phyloP scores from a whole-genome alignment of 2,329 filamentous ascomycete species.

The Pyrenochaeta sp. region DNA sequence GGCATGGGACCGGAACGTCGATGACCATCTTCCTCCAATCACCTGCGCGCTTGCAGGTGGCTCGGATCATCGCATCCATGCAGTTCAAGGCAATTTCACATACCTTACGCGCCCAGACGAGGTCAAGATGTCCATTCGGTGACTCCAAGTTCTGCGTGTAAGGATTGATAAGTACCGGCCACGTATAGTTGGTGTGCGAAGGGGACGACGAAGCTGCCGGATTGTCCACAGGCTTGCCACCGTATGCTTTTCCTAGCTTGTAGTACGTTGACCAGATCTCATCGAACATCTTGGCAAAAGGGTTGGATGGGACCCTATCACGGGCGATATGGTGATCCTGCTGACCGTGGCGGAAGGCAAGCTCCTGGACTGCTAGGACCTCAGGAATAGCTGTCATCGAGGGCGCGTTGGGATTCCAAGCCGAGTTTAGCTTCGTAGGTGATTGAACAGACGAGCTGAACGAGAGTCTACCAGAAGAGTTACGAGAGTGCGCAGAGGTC shows the following conservation, averaged over 20 bases:
- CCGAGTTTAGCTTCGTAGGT: constrained; percentile 4
- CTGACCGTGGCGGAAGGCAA: constrained; percentile 36
- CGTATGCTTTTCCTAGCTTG: constrained; percentile 24
- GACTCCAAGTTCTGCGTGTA: constrained; percentile 34
- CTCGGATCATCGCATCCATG: constrained; percentile 29
- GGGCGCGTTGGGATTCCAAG: not conserved
- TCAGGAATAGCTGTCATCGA: constrained; percentile 28
- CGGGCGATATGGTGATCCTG: constrained; percentile 14
- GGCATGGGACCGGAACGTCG: constrained; percentile 30
- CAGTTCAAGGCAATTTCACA: constrained; percentile 26
- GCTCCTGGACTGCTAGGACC: constrained; percentile 30
- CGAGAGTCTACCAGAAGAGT: constrained; percentile 4
- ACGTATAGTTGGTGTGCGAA: constrained; percentile 25
- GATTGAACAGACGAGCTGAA: constrained; percentile 9
- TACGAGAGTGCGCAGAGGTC: constrained; percentile 3
- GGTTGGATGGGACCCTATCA: constrained; percentile 21
- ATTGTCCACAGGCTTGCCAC: constrained; percentile 8
- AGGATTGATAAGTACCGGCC: constrained; percentile 36
- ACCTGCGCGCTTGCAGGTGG: constrained; percentile 20
- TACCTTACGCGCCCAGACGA: constrained; percentile 21
- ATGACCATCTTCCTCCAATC: constrained; percentile 31
- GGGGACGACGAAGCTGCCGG: constrained; percentile 6
- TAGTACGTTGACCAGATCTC: constrained; percentile 30
- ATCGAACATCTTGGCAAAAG: constrained; percentile 25
- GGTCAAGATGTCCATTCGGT: constrained; percentile 31